Evolutionary conservation across 176 grass and related monocot genomes (phyloP).

Genomic region (Oryza longistaminata): DNA sequence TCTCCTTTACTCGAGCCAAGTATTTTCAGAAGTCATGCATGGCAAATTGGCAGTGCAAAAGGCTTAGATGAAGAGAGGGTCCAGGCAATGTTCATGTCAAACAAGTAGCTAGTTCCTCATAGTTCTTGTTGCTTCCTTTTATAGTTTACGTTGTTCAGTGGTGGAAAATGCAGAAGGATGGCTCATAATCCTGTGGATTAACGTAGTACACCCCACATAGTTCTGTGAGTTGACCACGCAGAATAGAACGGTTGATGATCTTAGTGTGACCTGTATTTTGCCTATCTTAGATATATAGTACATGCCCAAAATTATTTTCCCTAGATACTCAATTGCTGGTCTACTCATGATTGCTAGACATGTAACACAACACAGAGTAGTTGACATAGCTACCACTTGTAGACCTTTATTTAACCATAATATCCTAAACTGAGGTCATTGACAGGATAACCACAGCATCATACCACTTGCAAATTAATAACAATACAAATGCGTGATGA

Average conservation of each 20-base stretch:
- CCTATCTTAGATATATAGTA: background rate
- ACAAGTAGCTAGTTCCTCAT: background rate
- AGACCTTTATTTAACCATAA: background rate
- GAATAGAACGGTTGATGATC: background rate
- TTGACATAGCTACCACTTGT: conserved; percentile 2
- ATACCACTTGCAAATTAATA: background rate
- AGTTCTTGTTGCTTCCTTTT: background rate
- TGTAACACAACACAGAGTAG: background rate
- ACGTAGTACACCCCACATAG: background rate
- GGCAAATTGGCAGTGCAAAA: background rate
- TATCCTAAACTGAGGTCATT: background rate
- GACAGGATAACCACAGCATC: background rate
- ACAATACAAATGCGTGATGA: background rate
- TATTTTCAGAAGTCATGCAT: background rate
- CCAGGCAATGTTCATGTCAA: background rate
- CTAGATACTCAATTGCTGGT: background rate
- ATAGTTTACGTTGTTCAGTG: background rate
- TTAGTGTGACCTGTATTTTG: background rate
- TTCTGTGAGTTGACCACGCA: background rate
- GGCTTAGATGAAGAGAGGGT: background rate
- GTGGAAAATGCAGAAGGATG: background rate
- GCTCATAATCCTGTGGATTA: background rate
- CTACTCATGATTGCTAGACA: background rate
- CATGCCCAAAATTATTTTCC: background rate
- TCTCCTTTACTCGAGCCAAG: background rate